A percentile compares a stretch with the other conserved stretches of the same genome.
These are phyloP conservation scores for Xylaria sp. DNA, from an alignment of 2,329 filamentous ascomycete genomes.

Conservation along the genomic window DNA sequence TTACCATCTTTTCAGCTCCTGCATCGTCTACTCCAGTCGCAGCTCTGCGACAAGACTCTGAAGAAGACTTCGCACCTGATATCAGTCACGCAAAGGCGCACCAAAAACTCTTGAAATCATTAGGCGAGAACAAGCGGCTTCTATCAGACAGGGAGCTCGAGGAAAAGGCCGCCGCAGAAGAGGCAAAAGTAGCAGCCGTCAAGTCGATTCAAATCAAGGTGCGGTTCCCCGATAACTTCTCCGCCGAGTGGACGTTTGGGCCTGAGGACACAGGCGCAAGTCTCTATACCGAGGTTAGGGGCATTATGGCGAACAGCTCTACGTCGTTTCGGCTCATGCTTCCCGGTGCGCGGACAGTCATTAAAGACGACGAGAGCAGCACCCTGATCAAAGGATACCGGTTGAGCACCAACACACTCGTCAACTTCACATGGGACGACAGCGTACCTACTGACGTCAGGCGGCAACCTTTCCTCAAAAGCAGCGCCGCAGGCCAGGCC, in stretches of 20 bases:
- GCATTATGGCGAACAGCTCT: constrained; percentile 72
- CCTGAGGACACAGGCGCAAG: constrained; percentile 74
- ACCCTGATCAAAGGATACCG: constrained; percentile 78
- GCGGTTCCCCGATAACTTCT: constrained; percentile 87
- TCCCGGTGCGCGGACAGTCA: constrained; percentile 63
- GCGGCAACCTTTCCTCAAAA: constrained; percentile 59
- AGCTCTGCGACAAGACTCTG: constrained; percentile 72
- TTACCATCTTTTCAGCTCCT: constrained; percentile 83
- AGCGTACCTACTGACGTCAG: constrained; percentile 42
- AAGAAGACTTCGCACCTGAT: constrained; percentile 80
- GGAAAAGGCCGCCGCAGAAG: constrained; percentile 72
- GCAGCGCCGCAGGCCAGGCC: constrained; percentile 62
- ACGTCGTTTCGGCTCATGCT: constrained; percentile 79
- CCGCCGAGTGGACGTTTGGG: constrained; percentile 77
- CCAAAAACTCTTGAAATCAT: constrained; percentile 72
- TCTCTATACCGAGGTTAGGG: constrained; percentile 79
- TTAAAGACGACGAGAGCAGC: constrained; percentile 61
- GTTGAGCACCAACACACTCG: constrained; percentile 75
- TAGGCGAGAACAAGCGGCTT: constrained; percentile 78
- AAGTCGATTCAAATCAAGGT: constrained; percentile 79
- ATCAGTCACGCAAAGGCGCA: constrained; percentile 80
- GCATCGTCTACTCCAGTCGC: constrained; percentile 79
- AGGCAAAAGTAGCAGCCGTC: constrained; percentile 72
- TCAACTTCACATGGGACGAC: constrained; percentile 64
- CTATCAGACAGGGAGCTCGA: constrained; percentile 85